phyloP scores from a whole-genome alignment of 768 basidiomycete species.

The Suillus cothurnatus region DNA sequence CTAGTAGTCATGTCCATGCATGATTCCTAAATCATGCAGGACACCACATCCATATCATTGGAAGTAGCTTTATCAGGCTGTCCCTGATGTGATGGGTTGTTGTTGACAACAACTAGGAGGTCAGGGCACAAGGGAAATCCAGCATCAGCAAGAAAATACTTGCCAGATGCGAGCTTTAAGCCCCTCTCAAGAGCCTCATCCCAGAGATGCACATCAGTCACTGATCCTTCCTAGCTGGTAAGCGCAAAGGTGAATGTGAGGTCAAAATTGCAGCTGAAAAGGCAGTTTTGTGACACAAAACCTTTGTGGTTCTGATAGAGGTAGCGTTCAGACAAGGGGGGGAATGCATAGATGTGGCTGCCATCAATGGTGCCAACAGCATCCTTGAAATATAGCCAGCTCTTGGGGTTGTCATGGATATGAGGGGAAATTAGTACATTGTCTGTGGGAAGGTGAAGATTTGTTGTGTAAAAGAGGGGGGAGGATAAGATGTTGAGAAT shows the following conservation, averaged over 20 bases:
- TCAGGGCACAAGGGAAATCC: conserved; percentile 12
- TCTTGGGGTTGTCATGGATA: neutral
- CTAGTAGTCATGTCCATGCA: no score
- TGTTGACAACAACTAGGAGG: neutral
- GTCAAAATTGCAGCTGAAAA: conserved; percentile 20
- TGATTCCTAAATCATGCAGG: no score
- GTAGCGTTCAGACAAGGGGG: neutral
- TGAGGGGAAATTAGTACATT: neutral
- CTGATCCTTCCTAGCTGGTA: conserved; percentile 23
- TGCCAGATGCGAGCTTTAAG: conserved; percentile 28
- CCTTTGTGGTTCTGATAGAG: conserved; percentile 18
- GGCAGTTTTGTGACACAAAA: conserved; percentile 17
- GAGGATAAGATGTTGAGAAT: conserved; percentile 22
- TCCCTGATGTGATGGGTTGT: neutral
- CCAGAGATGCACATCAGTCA: conserved; percentile 13
- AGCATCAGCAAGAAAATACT: conserved; percentile 29
- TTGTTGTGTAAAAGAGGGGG: conserved; percentile 28
- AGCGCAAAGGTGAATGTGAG: conserved; percentile 17
- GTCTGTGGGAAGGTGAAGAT: conserved; percentile 21
- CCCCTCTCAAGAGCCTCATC: conserved; percentile 11
- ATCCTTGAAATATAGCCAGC: neutral
- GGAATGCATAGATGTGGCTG: neutral
- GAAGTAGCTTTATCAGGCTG: neutral
- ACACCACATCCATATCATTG: neutral
- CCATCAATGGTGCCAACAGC: neutral